Evolutionary conservation across 352 stramenopile genomes (phyloP), one percentile per base, ranked within the genome.

Genomic region (Phytopythium litorale): DNA sequence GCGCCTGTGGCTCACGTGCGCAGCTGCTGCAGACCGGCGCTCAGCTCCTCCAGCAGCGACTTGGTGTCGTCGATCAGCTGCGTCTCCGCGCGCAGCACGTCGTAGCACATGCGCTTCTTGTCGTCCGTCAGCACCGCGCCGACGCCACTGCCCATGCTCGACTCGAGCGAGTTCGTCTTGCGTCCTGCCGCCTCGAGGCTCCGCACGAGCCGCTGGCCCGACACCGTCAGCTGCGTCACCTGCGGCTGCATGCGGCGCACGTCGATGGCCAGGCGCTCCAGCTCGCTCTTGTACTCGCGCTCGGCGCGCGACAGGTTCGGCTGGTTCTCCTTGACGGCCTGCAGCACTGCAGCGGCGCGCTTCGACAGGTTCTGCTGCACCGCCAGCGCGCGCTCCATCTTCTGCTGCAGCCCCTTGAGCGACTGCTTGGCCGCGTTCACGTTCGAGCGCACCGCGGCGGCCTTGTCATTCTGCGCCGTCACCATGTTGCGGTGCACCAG

Each of bases 301-400:
- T 94, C 85, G 51, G 85, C 81, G 21, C 79, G 81, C 45, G 85
- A 91, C 57, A 94, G 62, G 58, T 85, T 71, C 8, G 80, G 77
- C 53, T 94, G 85, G 64, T 92, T 94, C 62, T 94, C 85, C 69
- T 90, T 91, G 32, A 91, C 75, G 30, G 83, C 84, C 57, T 94
- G 85, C 7, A 94, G 63, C 55, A 89, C 78, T 1, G 83, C 83
- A 1, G 85, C 85, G 1, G 85, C 81, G n/a, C 85, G 83, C 64
- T 88, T 89, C 49, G 82, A 79, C 32, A 94, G 66, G 56, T 91
- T 89, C 46, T 87, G 68, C 58, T 94, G 85, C 46, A 84, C 77
- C 1, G 81, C 76, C 66, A 88, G 69, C 32, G 84, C 80, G 23
- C 74, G 73, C 35, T 74, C 71, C 64, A 89, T 78, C 63, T 89